Conservation (phyloP, 176 grass and related monocot species). For the Miscanthus lutarioriparius region DNA sequence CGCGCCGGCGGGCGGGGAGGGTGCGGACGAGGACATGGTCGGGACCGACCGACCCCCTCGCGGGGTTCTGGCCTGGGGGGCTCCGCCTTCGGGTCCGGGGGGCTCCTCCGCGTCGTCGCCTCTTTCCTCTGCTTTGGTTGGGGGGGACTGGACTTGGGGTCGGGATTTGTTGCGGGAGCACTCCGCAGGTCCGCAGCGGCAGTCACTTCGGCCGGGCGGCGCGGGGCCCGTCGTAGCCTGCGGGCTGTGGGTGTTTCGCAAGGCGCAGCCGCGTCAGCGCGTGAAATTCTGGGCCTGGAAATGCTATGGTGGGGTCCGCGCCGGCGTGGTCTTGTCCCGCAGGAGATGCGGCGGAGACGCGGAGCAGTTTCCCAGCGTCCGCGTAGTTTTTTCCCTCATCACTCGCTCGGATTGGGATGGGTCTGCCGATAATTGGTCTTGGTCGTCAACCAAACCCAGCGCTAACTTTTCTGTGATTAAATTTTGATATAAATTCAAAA, state of each 20-base stretch:
- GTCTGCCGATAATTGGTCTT: neutral
- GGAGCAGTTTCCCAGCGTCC: neutral
- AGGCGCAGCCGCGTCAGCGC: neutral
- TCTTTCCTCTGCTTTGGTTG: neutral
- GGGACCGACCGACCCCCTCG: neutral
- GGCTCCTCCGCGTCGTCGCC: slow-evolving; percentile 6
- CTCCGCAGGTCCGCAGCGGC: neutral
- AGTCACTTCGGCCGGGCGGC: neutral
- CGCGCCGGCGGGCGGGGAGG: slow-evolving; percentile 22
- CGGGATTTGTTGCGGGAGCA: neutral
- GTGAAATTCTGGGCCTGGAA: neutral
- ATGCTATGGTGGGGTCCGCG: neutral
- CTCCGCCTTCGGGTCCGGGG: slow-evolving; percentile 30
- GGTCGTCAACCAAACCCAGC: neutral
- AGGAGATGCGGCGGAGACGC: neutral
- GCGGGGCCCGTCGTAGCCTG: neutral
- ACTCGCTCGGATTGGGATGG: neutral
- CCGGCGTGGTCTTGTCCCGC: neutral
- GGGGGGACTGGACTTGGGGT: neutral
- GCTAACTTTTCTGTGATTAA: no score
- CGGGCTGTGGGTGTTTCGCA: neutral
- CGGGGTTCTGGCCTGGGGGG: neutral
- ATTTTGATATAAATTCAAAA: no score
- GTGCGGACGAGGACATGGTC: slow-evolving; percentile 50
- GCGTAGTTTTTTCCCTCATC: neutral